Evolutionary conservation across 2,329 filamentous ascomycete genomes (phyloP).

Genomic region (Calonectria pseudoturangicola): DNA sequence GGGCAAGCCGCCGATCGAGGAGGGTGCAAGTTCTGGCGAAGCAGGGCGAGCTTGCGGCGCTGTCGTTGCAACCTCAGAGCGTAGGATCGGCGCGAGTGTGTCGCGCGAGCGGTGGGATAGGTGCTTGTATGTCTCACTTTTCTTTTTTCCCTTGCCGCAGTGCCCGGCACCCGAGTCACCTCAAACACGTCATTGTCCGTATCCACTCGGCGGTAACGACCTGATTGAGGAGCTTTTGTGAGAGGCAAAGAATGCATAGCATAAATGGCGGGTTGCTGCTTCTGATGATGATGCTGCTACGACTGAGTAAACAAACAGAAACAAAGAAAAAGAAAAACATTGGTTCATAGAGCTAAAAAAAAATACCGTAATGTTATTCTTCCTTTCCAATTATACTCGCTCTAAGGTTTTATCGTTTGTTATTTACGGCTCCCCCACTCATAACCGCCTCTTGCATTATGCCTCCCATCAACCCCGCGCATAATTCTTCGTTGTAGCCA

Average conservation of each 20-base stretch:
- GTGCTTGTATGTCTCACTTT: neutral
- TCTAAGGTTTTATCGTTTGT: too few relatives aligned
- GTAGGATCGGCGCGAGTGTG: slow-evolving; percentile 7
- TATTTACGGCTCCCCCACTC: too few relatives aligned
- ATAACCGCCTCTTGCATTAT: neutral
- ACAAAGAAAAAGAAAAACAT: too few relatives aligned
- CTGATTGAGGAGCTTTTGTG: neutral
- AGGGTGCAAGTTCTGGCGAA: neutral
- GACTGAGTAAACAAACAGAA: too few relatives aligned
- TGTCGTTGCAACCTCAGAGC: neutral
- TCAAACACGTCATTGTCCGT: neutral
- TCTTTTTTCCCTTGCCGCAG: neutral
- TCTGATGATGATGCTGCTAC: too few relatives aligned
- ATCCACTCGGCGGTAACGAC: neutral
- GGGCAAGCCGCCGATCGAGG: neutral
- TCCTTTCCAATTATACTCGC: too few relatives aligned
- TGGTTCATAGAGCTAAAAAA: too few relatives aligned
- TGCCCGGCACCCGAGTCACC: neutral
- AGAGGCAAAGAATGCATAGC: neutral
- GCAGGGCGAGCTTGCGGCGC: slow-evolving; percentile 18
- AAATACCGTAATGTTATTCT: too few relatives aligned
- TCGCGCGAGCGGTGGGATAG: neutral
- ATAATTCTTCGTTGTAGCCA: neutral
- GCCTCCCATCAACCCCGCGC: neutral
- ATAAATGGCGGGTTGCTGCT: neutral